Evolutionary conservation across 371 early-diverging fungal species (phyloP), one percentile per base, ranked within the genome.

Genomic region (Dichotomocladium elegans): DNA sequence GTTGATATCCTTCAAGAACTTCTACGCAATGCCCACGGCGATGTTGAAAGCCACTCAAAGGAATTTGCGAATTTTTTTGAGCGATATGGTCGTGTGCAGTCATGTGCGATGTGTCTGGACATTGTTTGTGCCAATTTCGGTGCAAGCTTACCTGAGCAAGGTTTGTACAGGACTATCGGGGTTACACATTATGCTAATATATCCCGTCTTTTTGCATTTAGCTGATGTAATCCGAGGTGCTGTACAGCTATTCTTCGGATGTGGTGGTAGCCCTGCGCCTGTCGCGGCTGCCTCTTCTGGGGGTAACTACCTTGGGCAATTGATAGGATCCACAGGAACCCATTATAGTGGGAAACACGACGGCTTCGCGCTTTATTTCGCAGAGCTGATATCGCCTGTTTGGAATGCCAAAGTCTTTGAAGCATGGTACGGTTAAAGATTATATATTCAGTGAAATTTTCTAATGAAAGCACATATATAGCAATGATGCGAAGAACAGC

Each of bases 91-190:
- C 48, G 63, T 14, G 70, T 65, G 14, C 84, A 88, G 60, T 66
- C 86, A 3, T 88, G 90, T 57, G 85, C 90, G 40, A 89, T 92
- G 88, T 87, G 85, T 60, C 63, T 90, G 2, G 78, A 79, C 0
- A 74, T 92, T 41, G 62, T 85, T 31, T 87, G 86, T 41, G 58
- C 57, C 27, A 56, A 53, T 24, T 56, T 53, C 33, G 56, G 34
- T 6, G n/a, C 43, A 2, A 42, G n/a, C 5, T 41, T 37, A 5
- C 50, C 26, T 14, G 60, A 64, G 41, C 41, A 52, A 49, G 57
- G 64, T 64, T 53, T 11, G 46, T 15, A 37, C n/a, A 12, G 41
- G 4, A 31, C 6, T 14, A 7, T 19, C 14, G 22, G 25, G 33
- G 42, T 3, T 24, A 24, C 1, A 41, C 7, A 12, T n/a, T 19